Evolutionary conservation across 768 basidiomycete genomes (phyloP).

Genomic region (Cystobasidium tubakii): DNA sequence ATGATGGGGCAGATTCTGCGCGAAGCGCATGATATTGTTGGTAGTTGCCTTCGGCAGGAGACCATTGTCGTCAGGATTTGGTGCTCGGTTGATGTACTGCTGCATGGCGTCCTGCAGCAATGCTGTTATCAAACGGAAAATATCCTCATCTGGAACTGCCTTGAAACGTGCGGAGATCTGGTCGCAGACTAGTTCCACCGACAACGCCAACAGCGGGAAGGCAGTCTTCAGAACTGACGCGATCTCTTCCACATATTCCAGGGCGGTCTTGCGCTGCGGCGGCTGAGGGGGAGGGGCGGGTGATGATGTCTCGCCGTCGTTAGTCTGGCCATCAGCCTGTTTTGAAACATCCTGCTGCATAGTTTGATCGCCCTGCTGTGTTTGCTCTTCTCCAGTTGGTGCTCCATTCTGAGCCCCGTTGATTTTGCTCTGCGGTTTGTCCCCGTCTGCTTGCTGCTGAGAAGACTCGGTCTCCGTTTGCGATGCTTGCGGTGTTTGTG

Average conservation of each 20-base stretch:
- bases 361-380: background rate
- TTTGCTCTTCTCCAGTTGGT: background rate
- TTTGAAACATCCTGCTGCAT: constrained; percentile 22
- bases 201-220: constrained; percentile 87
- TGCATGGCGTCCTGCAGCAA: constrained; percentile 76
- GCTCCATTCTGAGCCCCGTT: background rate
- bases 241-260: constrained; percentile 84
- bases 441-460: background rate
- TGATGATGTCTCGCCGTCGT: constrained; percentile 20
- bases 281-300: constrained; percentile 3
- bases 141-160: constrained; percentile 80
- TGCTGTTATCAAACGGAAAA: constrained; percentile 82
- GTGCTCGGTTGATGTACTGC: constrained; percentile 51
- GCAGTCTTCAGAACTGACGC: constrained; percentile 89
- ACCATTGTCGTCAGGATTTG: constrained; percentile 50
- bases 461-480: background rate
- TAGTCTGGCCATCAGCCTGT: background rate
- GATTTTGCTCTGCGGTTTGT: background rate
- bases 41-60: constrained; percentile 48
- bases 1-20: constrained; percentile 47
- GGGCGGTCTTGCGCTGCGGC: background rate
- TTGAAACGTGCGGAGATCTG: constrained; percentile 87
- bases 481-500: constrained; percentile 33
- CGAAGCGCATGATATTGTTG: constrained; percentile 51
- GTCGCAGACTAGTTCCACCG: constrained; percentile 94